These are phyloP conservation scores for Penicillium italicum DNA, from an alignment of 2,329 filamentous ascomycete genomes.

Conservation along the genomic window DNA sequence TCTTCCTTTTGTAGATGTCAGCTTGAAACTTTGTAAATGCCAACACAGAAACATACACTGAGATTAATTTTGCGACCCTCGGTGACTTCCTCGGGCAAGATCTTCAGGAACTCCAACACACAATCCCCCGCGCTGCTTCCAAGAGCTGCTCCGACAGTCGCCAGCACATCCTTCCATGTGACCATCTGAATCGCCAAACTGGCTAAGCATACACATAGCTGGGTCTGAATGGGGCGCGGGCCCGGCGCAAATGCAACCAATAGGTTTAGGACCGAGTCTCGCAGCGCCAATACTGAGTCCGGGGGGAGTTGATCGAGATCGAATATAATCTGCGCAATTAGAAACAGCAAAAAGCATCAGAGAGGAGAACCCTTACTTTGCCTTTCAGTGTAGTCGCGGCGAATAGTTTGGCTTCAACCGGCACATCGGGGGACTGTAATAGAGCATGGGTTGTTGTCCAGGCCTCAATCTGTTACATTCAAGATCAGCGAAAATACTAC, in stretches of 20 bases:
- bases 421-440: conserved; percentile 70
- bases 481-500: conserved; percentile 17
- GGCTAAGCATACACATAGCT: conserved; percentile 90
- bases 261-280: conserved; percentile 77
- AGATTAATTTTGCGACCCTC: conserved; percentile 99
- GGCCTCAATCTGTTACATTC: conserved; percentile 65
- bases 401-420: conserved; percentile 85
- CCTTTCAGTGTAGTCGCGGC: conserved; percentile 95
- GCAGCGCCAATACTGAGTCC: conserved; percentile 69
- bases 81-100: conserved; percentile 96
- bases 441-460: conserved; percentile 87
- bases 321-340: conserved; percentile 74
- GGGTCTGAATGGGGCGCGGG: conserved; percentile 78
- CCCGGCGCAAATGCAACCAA: conserved; percentile 77
- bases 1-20: conserved; percentile 67
- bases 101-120: conserved; percentile 91
- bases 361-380: conserved; percentile 63
- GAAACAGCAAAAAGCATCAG: conserved; percentile 8
- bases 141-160: conserved; percentile 73
- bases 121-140: conserved; percentile 70
- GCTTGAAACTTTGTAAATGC: neutral
- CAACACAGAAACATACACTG: conserved; percentile 70
- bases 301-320: conserved; percentile 85
- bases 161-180: conserved; percentile 88
- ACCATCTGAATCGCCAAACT: conserved; percentile 95